Percentiles rank a stretch among this genome's conserved stretches.
Evolutionary conservation across 495 filamentous ascomycete species (phyloP).

Genomic region (Penicillium pancosmium): DNA sequence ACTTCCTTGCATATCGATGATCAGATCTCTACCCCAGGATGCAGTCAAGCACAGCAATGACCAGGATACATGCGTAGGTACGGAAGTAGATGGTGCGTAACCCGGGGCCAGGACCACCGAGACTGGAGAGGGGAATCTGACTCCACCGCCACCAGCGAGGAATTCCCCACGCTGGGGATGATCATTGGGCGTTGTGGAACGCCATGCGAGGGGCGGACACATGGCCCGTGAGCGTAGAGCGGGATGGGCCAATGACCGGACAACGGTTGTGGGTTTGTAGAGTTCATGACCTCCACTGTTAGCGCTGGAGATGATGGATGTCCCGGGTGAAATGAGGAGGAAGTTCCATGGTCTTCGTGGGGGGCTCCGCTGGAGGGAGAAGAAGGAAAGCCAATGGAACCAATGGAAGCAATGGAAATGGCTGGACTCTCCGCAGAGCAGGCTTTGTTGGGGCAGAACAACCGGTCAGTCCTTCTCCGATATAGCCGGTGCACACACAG

Average conservation of each 20-base stretch:
- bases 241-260: neutral
- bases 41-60: neutral
- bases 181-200: constrained; percentile 24
- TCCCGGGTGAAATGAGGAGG: constrained; percentile 9
- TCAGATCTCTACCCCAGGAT: constrained; percentile 5
- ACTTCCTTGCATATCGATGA: constrained; percentile 1
- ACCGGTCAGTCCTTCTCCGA: constrained; percentile 9
- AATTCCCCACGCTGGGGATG: constrained; percentile 15
- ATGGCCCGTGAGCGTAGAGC: constrained; percentile 27
- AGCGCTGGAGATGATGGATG: neutral
- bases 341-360: constrained; percentile 16
- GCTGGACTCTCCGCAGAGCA: too few relatives aligned
- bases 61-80: neutral
- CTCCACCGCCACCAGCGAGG: constrained; percentile 19
- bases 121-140: constrained; percentile 1
- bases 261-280: constrained; percentile 3
- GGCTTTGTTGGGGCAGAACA: too few relatives aligned
- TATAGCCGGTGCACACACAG: constrained; percentile 11
- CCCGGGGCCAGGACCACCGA: neutral
- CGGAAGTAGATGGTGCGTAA: neutral
- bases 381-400: neutral
- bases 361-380: constrained; percentile 14
- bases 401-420: neutral
- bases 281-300: constrained; percentile 11
- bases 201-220: constrained; percentile 33